Evolutionary conservation across 2,329 filamentous ascomycete species (phyloP).

Genomic region (Fusarium nisikadoi): DNA sequence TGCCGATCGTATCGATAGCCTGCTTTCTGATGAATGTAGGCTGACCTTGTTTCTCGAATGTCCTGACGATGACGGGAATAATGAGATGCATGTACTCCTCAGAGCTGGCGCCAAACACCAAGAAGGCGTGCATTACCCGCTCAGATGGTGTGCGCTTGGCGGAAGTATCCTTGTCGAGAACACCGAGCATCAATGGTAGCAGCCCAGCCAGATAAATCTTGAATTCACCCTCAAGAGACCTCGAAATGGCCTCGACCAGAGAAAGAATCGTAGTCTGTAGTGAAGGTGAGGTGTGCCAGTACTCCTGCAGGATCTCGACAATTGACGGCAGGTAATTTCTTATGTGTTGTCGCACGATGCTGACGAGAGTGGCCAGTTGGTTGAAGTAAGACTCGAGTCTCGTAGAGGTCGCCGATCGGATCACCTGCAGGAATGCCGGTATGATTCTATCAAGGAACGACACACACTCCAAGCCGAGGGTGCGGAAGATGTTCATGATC

Average conservation of each 20-base stretch:
- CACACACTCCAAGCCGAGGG: slow-evolving; percentile 93
- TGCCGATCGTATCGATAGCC: slow-evolving; percentile 94
- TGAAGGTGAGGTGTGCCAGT: slow-evolving; percentile 83
- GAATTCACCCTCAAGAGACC: slow-evolving; percentile 96
- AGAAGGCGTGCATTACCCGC: slow-evolving; percentile 90
- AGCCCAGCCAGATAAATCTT: slow-evolving; percentile 93
- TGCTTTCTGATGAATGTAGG: slow-evolving; percentile 82
- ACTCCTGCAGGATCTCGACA: slow-evolving; percentile 86
- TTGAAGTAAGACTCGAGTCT: slow-evolving; percentile 97
- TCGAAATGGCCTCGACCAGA: slow-evolving; percentile 91
- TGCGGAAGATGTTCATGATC: slow-evolving; percentile 99
- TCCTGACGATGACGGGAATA: slow-evolving; percentile 91
- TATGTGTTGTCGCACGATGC: slow-evolving; percentile 96
- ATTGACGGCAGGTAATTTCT: slow-evolving; percentile 89
- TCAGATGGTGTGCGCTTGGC: slow-evolving; percentile 84
- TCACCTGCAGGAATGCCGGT: slow-evolving; percentile 90
- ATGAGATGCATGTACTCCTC: slow-evolving; percentile 99
- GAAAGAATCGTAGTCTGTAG: slow-evolving; percentile 92
- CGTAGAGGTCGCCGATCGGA: slow-evolving; percentile 79
- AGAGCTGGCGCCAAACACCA: slow-evolving; percentile 93
- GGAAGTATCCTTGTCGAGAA: slow-evolving; percentile 86
- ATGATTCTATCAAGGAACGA: slow-evolving; percentile 94
- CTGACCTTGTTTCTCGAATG: slow-evolving; percentile 90
- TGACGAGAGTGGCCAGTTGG: slow-evolving; percentile 90
- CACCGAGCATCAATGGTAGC: slow-evolving; percentile 91